phyloP scores from a whole-genome alignment of 129 eudicot species.

The Artemisia annua region DNA sequence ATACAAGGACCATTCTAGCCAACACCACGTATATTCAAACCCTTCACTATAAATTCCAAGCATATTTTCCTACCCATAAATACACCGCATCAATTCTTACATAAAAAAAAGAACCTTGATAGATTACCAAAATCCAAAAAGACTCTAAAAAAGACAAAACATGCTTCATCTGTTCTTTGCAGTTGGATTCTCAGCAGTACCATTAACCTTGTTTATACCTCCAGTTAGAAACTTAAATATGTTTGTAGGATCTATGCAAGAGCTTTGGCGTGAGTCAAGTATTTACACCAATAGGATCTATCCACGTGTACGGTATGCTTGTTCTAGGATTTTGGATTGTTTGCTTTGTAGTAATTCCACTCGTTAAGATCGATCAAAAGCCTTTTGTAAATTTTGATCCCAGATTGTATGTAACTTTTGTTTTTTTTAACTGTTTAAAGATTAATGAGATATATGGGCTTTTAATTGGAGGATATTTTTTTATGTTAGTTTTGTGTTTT shows the following conservation, averaged over 20 bases:
- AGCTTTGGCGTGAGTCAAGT: conserved; percentile 55
- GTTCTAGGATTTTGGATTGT: conserved; percentile 59
- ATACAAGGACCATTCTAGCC: neutral
- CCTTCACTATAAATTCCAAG: conserved; percentile 1
- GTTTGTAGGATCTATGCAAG: conserved; percentile 72
- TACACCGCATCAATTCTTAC: neutral
- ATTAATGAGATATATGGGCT: neutral
- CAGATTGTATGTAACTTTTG: neutral
- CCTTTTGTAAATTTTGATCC: neutral
- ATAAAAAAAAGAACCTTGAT: neutral
- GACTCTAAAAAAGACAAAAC: conserved; percentile 19
- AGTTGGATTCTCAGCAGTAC: conserved; percentile 81
- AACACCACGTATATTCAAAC: neutral
- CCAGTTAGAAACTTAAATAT: conserved; percentile 72
- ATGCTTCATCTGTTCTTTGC: conserved; percentile 80
- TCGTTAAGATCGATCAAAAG: neutral
- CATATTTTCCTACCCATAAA: conserved; percentile 2
- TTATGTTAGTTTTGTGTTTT: neutral
- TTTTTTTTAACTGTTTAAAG: neutral
- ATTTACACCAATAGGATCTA: conserved; percentile 42
- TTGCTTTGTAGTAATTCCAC: conserved; percentile 42
- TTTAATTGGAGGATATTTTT: neutral
- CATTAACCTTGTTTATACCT: conserved; percentile 70
- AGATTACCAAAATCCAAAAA: neutral
- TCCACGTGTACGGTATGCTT: conserved; percentile 61